Evolutionary conservation across 495 filamentous ascomycete species (phyloP), one percentile per base, ranked within the genome.

Genomic region (Bathelium albidoporum): DNA sequence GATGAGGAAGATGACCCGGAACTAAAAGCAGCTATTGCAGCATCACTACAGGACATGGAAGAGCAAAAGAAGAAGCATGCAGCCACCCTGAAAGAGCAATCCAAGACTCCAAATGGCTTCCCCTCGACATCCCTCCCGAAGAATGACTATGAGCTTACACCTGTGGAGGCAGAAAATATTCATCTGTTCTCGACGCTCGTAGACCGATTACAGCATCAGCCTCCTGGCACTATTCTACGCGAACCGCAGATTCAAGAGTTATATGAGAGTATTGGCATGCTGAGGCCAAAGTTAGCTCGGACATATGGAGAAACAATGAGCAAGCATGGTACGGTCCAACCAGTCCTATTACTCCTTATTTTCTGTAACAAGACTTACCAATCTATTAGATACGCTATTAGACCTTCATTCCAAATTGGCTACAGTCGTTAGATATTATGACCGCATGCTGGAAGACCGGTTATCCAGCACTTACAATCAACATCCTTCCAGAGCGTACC

Each of bases 271-370:
- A 97, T 98, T 68, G 92, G 95, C 14, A 77, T 89, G 2, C 79
- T 98, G 64, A 85, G 94, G 58, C 94, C 94, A 1, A 98, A 98
- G 75, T 78, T 98, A 60, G 95, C 95, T 18, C 84, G 94, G 61
- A 97, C 93, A 9, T 97, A 97, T 75, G 94, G 94, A 41, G 94
- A 98, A 76, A 97, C 94, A 0, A 97, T 97, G 94, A 97, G 93
- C 82, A 98, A 97, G 75, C 94, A 97, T 73, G 93, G 91, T 90
- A 79, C 72, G 85, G 79, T 32, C 26, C 22, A 43, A 29, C 65
- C 63, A 36, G 1, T 1, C 62, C n/a, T 32, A 26, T 39, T 39
- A 5, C 34, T n/a, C 5, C 9, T 28, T 29, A 16, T 24, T 55
- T 55, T 20, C 5, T 26, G 2, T n/a, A 24, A 28, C 2, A 3